Evolutionary conservation across 306 rosid species (phyloP).

Genomic region (Gynostemma pentaphyllum): DNA sequence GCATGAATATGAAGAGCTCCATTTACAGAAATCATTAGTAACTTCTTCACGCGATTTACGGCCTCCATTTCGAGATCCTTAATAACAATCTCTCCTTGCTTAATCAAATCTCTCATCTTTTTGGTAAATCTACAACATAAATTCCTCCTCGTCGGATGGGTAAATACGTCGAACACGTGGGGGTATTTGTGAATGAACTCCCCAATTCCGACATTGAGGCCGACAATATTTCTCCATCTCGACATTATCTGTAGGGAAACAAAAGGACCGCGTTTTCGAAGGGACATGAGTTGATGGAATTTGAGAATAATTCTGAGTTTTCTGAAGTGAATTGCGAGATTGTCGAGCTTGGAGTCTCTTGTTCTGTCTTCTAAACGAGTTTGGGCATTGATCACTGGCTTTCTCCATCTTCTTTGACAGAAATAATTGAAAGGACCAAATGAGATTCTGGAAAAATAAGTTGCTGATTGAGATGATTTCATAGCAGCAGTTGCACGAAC

Average conservation of each 20-base stretch:
- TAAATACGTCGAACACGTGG: slow-evolving; percentile 56
- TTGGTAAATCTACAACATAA: slow-evolving; percentile 40
- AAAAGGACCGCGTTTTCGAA: slow-evolving; percentile 48
- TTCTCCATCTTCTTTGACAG: slow-evolving; percentile 52
- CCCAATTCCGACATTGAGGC: slow-evolving; percentile 36
- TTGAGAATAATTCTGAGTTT: slow-evolving; percentile 36
- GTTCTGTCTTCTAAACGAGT: slow-evolving; percentile 61
- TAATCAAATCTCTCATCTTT: slow-evolving; percentile 27
- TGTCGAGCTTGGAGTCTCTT: slow-evolving; percentile 51
- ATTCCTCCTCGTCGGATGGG: slow-evolving; percentile 39
- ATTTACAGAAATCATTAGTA: slow-evolving; percentile 46
- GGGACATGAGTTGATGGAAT: slow-evolving; percentile 32
- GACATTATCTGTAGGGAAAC: slow-evolving; percentile 59
- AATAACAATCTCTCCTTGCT: slow-evolving; percentile 31
- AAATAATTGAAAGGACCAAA: slow-evolving; percentile 36
- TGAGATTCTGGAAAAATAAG: neutral
- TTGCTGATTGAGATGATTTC: neutral
- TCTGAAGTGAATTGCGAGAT: slow-evolving; percentile 25
- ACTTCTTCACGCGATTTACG: slow-evolving; percentile 45
- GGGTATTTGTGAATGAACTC: slow-evolving; percentile 45
- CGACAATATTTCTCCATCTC: slow-evolving; percentile 45
- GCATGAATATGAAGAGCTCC: slow-evolving; percentile 53
- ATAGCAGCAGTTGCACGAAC: neutral
- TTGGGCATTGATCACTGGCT: slow-evolving; percentile 44
- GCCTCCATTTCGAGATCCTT: slow-evolving; percentile 33